Base-by-base conservation (phyloP, 2,329 filamentous ascomycete genomes). In the Colletotrichum chlorophyti region DNA sequence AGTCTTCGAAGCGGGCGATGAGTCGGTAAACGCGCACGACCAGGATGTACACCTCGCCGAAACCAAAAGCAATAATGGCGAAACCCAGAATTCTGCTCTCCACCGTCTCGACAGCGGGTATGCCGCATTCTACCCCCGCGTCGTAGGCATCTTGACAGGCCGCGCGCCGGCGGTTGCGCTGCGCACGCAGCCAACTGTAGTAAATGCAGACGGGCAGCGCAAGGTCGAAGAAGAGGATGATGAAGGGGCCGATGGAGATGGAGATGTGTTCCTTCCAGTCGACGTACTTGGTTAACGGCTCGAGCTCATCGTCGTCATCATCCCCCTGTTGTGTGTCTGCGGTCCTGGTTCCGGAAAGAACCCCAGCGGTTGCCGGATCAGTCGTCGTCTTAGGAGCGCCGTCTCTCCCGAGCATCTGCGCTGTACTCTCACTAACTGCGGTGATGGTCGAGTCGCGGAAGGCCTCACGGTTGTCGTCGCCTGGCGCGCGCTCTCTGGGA, bases 141-240 rank as follows among this genome's bases (percentile, higher is more conserved):
- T 49, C 31, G 21, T 59, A 59, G 6, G 55, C 55, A 2, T 29
- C 17, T 26, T 34, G 27, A n/a, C 55, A 59, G 3, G 55, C 55
- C 3, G 6, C 55, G 31, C 51, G 51, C 2, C 55, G 55, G 8
- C 46, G 42, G 31, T 59, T 59, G 38, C 55, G 55, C 26, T 46
- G 55, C 9, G 55, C 55, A 8, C 55, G 55, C 3, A 59, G 51
- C 55, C 55, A 59, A 15, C 51, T 55, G 51, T 59, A 59, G 51
- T 59, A 59, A 24, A 59, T 59, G 21, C 55, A 59, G 4, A 59
- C 55, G 4, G 55, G 55, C 5, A 59, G 38, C 0, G 55, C 55
- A 11, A 59, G 51, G 9, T 59, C 55, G 38, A 59, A 59, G 43
- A 59, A 59, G 51, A 59, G 55, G 14, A 59, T 59, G 51, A 59